Conservation (phyloP, 225 moss, liverwort and hornwort genomes). For the Straminergon stramineum region DNA sequence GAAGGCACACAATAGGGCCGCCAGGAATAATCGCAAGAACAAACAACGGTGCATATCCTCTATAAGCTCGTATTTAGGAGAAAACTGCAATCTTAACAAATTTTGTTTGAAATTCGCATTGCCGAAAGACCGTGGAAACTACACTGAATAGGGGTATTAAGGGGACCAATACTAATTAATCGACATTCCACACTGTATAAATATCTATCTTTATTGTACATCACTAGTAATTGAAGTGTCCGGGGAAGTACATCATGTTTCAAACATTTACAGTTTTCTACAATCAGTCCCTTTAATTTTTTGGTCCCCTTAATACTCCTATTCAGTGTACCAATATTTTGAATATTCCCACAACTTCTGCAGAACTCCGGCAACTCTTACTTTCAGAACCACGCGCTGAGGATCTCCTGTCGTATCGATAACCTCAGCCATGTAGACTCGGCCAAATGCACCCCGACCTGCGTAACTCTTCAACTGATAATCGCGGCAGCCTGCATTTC, state of each 20-base stretch:
- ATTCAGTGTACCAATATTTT: too few relatives aligned
- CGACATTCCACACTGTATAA: too few relatives aligned
- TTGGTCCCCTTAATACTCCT: too few relatives aligned
- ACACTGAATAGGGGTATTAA: too few relatives aligned
- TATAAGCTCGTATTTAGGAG: background rate
- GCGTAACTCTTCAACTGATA: conserved; percentile 70
- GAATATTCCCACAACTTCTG: background rate
- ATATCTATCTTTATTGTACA: too few relatives aligned
- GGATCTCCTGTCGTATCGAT: conserved; percentile 35
- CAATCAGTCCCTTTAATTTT: too few relatives aligned
- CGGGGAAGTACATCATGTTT: too few relatives aligned
- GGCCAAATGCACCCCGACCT: conserved; percentile 88
- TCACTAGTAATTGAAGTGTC: too few relatives aligned
- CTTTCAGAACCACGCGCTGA: conserved; percentile 64
- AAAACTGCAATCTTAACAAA: background rate
- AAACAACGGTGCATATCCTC: background rate
- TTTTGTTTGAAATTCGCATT: background rate
- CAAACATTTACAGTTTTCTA: too few relatives aligned
- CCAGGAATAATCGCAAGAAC: background rate
- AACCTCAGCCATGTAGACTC: conserved; percentile 74
- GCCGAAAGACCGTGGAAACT: background rate
- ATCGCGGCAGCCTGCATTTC: conserved; percentile 41
- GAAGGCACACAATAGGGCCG: background rate
- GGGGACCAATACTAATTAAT: too few relatives aligned
- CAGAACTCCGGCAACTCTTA: conserved; percentile 9